Conservation (phyloP, 495 filamentous ascomycete genomes). For the Rhypophila decipiens region DNA sequence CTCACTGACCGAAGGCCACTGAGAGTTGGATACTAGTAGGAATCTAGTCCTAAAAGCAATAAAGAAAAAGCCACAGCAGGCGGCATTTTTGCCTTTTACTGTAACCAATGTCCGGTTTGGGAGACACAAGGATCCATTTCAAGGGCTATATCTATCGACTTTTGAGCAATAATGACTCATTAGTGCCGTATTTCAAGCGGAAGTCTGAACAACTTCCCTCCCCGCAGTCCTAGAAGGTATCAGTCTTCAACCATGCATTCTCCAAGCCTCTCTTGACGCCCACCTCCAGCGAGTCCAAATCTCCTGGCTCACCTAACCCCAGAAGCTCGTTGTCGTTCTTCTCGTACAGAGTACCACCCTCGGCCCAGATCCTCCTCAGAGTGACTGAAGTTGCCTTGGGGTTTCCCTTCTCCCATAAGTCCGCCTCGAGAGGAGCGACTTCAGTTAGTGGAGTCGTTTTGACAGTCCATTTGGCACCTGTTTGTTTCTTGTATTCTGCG, state of each 20-base stretch:
- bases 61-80: too few species aligned
- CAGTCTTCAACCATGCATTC: constrained; percentile 23
- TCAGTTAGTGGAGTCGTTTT: constrained; percentile 45
- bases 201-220: background rate
- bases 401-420: constrained; percentile 47
- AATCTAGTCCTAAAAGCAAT: too few species aligned
- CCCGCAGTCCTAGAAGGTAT: constrained; percentile 16
- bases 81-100: too few species aligned
- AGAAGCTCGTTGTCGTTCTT: constrained; percentile 59
- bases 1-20: too few species aligned
- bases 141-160: too few species aligned
- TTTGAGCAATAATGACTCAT: too few species aligned
- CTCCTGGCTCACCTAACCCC: constrained; percentile 35
- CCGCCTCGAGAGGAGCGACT: constrained; percentile 46
- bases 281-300: constrained; percentile 43
- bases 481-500: constrained; percentile 60
- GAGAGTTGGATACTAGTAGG: too few species aligned
- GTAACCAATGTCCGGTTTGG: too few species aligned
- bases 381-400: constrained; percentile 52
- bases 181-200: background rate
- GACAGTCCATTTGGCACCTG: constrained; percentile 49
- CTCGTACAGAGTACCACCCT: constrained; percentile 64
- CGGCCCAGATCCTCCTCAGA: constrained; percentile 61
- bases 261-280: constrained; percentile 36
- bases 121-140: too few species aligned